Conservation (phyloP, 139 green algal species). For the Eudorina sp. region DNA sequence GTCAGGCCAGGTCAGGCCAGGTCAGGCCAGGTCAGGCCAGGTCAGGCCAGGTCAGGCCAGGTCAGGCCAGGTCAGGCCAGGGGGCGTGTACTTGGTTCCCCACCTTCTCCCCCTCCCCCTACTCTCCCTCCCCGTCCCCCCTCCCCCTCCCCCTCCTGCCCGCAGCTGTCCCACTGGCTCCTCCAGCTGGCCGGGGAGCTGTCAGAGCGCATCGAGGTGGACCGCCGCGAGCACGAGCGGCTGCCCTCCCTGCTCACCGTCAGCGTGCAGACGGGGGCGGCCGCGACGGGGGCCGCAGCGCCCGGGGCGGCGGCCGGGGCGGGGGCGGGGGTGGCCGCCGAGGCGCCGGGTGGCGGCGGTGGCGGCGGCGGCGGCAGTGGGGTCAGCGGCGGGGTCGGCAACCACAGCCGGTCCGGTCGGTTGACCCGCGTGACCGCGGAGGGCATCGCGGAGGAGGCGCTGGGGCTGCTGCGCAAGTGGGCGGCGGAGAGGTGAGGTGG, state of each 20-base stretch:
- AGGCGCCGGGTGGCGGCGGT: neutral
- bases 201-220: slow-evolving; percentile 72
- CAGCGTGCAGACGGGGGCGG: neutral
- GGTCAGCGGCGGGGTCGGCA: neutral
- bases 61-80: no score
- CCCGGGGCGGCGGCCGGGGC: neutral
- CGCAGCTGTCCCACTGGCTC: slow-evolving; percentile 76
- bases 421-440: slow-evolving; percentile 49
- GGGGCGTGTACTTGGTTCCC: no score
- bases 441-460: slow-evolving; percentile 73
- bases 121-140: no score
- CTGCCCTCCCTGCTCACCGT: slow-evolving; percentile 66
- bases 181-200: slow-evolving; percentile 77
- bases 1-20: no score
- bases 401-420: neutral
- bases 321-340: neutral
- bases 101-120: no score
- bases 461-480: slow-evolving; percentile 68
- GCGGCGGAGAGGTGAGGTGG: slow-evolving; percentile 45
- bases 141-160: neutral
- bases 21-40: no score
- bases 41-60: no score
- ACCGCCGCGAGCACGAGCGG: slow-evolving; percentile 62
- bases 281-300: neutral
- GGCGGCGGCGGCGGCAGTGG: neutral